phyloP scores from a whole-genome alignment of 371 early-diverging fungal species.

The Actinomortierella ambigua region DNA sequence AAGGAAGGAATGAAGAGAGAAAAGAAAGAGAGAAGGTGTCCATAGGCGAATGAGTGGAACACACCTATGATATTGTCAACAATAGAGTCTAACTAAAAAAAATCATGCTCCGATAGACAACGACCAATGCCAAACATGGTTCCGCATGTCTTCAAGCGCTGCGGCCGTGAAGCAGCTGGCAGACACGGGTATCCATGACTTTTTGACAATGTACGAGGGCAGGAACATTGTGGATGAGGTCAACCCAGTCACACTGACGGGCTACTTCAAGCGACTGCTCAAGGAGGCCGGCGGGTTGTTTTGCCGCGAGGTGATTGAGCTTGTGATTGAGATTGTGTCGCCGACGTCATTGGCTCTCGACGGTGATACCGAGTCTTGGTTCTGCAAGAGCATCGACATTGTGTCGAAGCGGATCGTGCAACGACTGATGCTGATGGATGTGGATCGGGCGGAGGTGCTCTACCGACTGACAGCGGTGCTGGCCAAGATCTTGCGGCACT shows the following conservation, averaged over 20 bases:
- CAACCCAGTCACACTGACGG: slow-evolving; percentile 37
- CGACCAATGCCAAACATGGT: slow-evolving; percentile 41
- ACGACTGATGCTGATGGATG: slow-evolving; percentile 32
- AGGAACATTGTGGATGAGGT: slow-evolving; percentile 19
- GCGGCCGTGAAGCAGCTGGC: slow-evolving; percentile 13
- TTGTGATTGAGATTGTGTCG: slow-evolving; percentile 30
- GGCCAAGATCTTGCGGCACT: slow-evolving; percentile 24
- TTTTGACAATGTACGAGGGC: background rate
- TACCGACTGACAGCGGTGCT: slow-evolving; percentile 26
- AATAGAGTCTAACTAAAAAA: no score
- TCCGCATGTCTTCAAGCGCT: slow-evolving; percentile 40
- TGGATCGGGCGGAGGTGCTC: slow-evolving; percentile 27
- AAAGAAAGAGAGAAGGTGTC: no score
- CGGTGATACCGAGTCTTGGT: background rate
- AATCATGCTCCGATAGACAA: no score
- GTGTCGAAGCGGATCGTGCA: slow-evolving; percentile 5
- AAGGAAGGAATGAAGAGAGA: no score
- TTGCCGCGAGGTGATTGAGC: slow-evolving; percentile 22
- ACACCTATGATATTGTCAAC: no score
- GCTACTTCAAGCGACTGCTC: slow-evolving; percentile 36
- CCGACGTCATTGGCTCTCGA: slow-evolving; percentile 7
- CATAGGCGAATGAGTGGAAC: no score
- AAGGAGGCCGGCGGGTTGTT: slow-evolving; percentile 30
- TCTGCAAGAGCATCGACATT: background rate
- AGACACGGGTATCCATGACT: slow-evolving; percentile 7